phyloP scores from a whole-genome alignment of 225 moss, liverwort and hornwort genomes.

The Climacium dendroides region DNA sequence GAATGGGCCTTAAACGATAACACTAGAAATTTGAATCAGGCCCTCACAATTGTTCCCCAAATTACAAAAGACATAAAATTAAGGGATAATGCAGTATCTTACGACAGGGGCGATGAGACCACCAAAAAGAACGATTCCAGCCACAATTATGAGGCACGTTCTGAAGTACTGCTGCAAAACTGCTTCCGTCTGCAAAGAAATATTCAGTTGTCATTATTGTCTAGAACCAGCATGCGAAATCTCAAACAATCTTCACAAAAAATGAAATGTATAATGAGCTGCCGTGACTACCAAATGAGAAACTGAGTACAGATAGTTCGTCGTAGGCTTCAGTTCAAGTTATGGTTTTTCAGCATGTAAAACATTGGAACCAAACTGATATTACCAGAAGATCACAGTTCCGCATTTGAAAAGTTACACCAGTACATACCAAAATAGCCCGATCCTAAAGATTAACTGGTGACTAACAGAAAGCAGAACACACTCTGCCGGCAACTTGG shows the following conservation, averaged over 20 bases:
- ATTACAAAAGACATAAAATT: neutral
- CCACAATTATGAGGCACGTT: constrained; percentile 66
- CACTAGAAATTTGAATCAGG: neutral
- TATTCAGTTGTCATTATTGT: neutral
- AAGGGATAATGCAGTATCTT: neutral
- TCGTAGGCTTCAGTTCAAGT: neutral
- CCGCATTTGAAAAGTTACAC: neutral
- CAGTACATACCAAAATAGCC: neutral
- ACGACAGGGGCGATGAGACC: constrained; percentile 88
- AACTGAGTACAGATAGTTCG: neutral
- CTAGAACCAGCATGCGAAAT: neutral
- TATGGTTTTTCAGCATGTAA: neutral
- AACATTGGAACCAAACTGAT: neutral
- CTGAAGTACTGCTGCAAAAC: constrained; percentile 71
- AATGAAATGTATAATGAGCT: neutral
- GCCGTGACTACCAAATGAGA: neutral
- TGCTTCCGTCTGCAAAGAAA: constrained; percentile 59
- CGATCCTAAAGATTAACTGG: neutral
- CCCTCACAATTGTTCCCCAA: neutral
- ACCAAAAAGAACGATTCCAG: constrained; percentile 80
- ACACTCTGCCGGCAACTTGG: neutral
- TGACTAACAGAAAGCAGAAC: neutral
- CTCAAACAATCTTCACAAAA: neutral
- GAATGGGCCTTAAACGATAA: neutral
- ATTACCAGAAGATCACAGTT: neutral